These are phyloP conservation scores for Argentina anserina DNA, from an alignment of 306 rosid genomes.

Conservation along the genomic window DNA sequence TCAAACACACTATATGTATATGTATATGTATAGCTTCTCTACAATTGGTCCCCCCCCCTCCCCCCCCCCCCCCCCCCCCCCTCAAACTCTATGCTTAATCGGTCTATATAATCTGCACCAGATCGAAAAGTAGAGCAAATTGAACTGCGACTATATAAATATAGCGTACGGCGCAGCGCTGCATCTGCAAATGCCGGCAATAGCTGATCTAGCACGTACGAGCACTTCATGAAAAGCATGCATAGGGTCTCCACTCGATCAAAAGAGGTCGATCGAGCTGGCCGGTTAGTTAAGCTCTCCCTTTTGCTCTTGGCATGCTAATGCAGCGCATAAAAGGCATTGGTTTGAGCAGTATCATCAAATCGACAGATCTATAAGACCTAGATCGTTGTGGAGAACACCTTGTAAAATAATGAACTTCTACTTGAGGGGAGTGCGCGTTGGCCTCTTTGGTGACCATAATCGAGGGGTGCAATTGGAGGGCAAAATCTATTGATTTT, in stretches of 20 bases:
- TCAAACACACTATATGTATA: not conserved
- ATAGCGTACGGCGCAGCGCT: not conserved
- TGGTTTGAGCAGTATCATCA: too few species aligned
- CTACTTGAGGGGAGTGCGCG: too few species aligned
- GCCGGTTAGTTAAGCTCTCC: too few species aligned
- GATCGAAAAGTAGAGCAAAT: conserved; percentile 4
- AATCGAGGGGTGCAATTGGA: too few species aligned
- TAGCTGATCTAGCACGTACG: not conserved
- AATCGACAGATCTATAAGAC: not conserved
- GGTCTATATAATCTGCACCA: conserved; percentile 33
- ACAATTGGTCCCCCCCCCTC: conserved; percentile 32
- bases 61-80: too few species aligned
- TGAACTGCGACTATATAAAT: not conserved
- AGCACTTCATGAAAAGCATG: not conserved
- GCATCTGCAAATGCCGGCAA: not conserved
- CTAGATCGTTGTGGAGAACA: not conserved
- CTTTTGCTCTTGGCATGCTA: not conserved
- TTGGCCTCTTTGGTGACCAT: too few species aligned
- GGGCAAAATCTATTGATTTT: too few species aligned
- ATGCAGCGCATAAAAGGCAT: not conserved
- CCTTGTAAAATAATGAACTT: not conserved
- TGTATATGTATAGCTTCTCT: not conserved
- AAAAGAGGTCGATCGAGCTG: not conserved
- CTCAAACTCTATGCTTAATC: not conserved
- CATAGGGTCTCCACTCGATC: not conserved